A percentile compares a stretch with the other conserved stretches of the same genome.
Evolutionary conservation across 2,329 filamentous ascomycete species (phyloP).

Genomic region (Aureobasidium sp.): DNA sequence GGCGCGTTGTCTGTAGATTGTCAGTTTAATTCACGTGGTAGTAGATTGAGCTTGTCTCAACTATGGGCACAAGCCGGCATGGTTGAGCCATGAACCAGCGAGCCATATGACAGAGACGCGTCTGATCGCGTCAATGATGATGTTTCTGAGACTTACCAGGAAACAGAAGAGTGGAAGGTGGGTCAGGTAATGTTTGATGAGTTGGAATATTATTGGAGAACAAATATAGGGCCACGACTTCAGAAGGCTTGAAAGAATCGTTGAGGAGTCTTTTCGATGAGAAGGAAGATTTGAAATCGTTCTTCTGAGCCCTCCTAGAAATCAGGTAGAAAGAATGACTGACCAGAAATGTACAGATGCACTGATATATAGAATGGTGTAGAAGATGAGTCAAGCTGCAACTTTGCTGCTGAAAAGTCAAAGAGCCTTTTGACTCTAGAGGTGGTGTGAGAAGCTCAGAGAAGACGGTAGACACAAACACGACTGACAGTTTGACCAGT

Average conservation of each 20-base stretch:
- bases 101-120: not conserved
- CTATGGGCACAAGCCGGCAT: not conserved
- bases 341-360: not conserved
- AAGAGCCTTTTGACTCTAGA: not conserved
- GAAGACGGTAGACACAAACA: not conserved
- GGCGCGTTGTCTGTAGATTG: not conserved
- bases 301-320: not conserved
- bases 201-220: not conserved
- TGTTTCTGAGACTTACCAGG: not conserved
- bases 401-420: slow-evolving; percentile 1
- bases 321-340: not conserved
- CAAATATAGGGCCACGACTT: not conserved
- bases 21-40: not conserved
- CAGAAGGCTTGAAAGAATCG: slow-evolving; percentile 8
- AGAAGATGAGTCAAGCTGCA: slow-evolving; percentile 5
- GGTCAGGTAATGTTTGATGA: not conserved
- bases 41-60: not conserved
- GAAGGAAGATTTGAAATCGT: not conserved
- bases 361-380: not conserved
- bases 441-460: not conserved
- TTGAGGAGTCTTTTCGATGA: not conserved
- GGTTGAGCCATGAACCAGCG: not conserved
- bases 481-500: not conserved
- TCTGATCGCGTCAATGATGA: not conserved
- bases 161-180: not conserved